Base-by-base conservation (phyloP, 2,329 filamentous ascomycete genomes). In the Stachybotrys elegans region DNA sequence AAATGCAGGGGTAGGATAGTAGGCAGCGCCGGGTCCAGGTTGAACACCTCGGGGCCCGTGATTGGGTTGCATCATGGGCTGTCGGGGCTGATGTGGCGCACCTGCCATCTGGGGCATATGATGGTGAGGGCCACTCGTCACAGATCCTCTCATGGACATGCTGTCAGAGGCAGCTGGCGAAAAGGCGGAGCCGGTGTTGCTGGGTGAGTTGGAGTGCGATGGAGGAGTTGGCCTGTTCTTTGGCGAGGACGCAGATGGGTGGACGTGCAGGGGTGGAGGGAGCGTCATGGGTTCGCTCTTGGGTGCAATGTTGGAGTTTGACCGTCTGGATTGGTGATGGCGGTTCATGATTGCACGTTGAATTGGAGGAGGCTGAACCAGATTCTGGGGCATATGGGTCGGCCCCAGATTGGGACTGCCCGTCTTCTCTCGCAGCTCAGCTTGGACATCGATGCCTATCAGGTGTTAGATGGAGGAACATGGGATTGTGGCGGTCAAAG, bases 361-460 rank as follows among this genome's bases (percentile, higher is more conserved):
- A 52, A 92, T 83, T 22, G 87, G 84, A 43, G 86, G 84, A 22
- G 84, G 79, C 56, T 86, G 84, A 44, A 86, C 82, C 57, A 81
- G 75, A 63, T 74, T 84, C 66, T 79, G 86, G 54, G 74, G 70
- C 76, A 81, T 76, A 63, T 81, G 76, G 55, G 79, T 88, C 55
- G 78, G 83, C 47, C 76, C 85, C 50, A 93, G 75, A 58, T 84
- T 86, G 42, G 91, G 89, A 68, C 87, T 94, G 56, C 86, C 88
- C 39, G 88, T 91, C 73, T 96, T 97, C 62, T 91, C 85, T 51
- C 88, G 87, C 57, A 98, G 78, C 70, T 97, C 93, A 51, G 91
- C 88, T 70, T 97, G 90, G 40, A 98, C 93, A 75, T 98, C 92
- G 67, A 97, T 95, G 57, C 90, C 90, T 94, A 36, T n/a, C n/a